phyloP scores from a whole-genome alignment of 257 asterid genomes.

The Przewalskia tangutica region DNA sequence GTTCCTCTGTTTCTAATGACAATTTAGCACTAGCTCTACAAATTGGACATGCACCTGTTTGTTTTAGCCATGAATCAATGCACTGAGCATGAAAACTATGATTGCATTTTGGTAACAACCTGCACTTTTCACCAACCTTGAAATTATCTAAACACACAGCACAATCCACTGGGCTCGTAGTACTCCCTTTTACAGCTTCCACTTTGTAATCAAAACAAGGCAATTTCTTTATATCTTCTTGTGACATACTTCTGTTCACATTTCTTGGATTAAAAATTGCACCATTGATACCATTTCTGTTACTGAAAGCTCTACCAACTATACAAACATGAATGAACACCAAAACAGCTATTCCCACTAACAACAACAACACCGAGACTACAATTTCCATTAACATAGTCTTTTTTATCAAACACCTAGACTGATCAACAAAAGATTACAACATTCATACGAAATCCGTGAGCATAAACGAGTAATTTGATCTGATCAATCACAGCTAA shows the following conservation, averaged over 20 bases:
- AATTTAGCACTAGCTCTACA: conserved; percentile 38
- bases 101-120: conserved; percentile 38
- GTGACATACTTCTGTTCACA: conserved; percentile 22
- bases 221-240: conserved; percentile 42
- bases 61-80: conserved; percentile 54
- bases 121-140: conserved; percentile 49
- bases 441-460: background rate
- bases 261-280: background rate
- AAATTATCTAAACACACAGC: conserved; percentile 57
- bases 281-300: background rate
- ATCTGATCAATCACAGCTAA: background rate
- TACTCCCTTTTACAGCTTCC: conserved; percentile 17
- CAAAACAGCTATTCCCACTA: conserved; percentile 35
- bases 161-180: conserved; percentile 23
- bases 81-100: conserved; percentile 56
- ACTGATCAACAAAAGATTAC: background rate
- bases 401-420: background rate
- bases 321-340: conserved; percentile 46
- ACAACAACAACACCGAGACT: conserved; percentile 27
- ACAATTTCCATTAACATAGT: conserved; percentile 39
- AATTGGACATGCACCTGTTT: conserved; percentile 52
- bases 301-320: conserved; percentile 44
- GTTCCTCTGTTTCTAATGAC: conserved; percentile 1
- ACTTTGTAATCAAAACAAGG: conserved; percentile 40
- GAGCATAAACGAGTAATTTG: background rate